These are phyloP conservation scores for Mycena sanguinolenta DNA, from an alignment of 768 basidiomycete species.

Conservation along the genomic window DNA sequence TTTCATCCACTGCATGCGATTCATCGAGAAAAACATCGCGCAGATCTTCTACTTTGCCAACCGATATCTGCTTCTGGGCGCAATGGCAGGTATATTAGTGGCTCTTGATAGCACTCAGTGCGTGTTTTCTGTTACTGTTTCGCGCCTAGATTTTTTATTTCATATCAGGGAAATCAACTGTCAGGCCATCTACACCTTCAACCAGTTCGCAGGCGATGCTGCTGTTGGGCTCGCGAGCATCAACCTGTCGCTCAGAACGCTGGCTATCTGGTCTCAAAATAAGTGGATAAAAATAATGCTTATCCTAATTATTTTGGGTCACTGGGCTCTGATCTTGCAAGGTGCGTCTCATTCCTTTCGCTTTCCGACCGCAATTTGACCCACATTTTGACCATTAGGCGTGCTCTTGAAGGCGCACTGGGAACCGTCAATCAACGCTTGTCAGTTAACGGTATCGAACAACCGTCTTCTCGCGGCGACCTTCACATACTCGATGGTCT, in stretches of 20 bases:
- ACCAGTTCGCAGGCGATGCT: constrained; percentile 64
- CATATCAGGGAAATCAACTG: constrained; percentile 65
- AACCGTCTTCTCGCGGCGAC: constrained; percentile 76
- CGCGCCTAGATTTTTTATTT: background rate
- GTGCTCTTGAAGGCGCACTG: constrained; percentile 71
- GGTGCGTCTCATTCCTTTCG: constrained; percentile 40
- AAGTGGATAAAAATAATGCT: constrained; percentile 50
- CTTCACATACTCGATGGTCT: constrained; percentile 84
- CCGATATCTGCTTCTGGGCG: constrained; percentile 57
- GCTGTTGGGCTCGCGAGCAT: constrained; percentile 65
- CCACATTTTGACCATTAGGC: constrained; percentile 50
- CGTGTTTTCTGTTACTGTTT: constrained; percentile 25
- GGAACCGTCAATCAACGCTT: constrained; percentile 60
- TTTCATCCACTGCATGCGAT: constrained; percentile 7
- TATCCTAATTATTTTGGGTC: constrained; percentile 55
- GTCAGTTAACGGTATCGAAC: constrained; percentile 70
- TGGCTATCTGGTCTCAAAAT: constrained; percentile 48
- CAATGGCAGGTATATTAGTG: constrained; percentile 60
- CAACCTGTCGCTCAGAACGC: constrained; percentile 65
- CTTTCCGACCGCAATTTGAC: background rate
- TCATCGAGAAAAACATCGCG: background rate
- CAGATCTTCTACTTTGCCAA: constrained; percentile 62
- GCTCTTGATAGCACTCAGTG: constrained; percentile 64
- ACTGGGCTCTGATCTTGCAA: constrained; percentile 56
- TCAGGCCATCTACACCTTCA: constrained; percentile 74